phyloP scores from a whole-genome alignment of 148 eudicot genomes.

The Heliosperma pusillum region DNA sequence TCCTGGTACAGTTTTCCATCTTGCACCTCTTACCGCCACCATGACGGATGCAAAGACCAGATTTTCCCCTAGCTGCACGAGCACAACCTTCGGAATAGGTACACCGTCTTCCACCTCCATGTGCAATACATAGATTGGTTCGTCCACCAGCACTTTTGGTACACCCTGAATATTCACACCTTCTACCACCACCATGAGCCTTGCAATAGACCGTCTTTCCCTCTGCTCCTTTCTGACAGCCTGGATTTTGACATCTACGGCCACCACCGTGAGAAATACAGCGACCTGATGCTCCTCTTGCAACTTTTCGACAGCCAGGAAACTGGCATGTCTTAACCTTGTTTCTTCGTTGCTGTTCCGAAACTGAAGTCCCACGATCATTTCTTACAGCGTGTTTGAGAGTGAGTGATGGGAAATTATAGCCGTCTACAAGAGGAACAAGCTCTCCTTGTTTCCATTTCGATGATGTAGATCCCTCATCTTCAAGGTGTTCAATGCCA shows the following conservation, averaged over 20 bases:
- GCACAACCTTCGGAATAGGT: neutral
- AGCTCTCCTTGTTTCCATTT: conserved; percentile 48
- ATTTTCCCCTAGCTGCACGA: conserved; percentile 71
- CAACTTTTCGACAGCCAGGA: conserved; percentile 60
- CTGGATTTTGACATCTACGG: conserved; percentile 55
- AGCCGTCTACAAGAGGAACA: conserved; percentile 28
- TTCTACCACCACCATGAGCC: conserved; percentile 92
- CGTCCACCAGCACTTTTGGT: conserved; percentile 91
- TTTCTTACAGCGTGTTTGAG: no score
- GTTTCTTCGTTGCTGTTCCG: conserved; percentile 31
- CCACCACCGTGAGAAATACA: conserved; percentile 98
- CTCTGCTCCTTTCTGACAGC: conserved; percentile 76
- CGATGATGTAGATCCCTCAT: conserved; percentile 74
- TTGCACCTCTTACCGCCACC: neutral
- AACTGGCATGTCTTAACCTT: conserved; percentile 48
- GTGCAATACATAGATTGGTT: conserved; percentile 88
- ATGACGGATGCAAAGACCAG: conserved; percentile 40
- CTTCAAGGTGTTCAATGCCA: conserved; percentile 36
- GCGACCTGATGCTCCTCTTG: conserved; percentile 66
- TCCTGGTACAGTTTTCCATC: neutral
- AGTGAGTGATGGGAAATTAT: no score
- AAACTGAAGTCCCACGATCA: conserved; percentile 11
- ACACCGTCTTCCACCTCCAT: conserved; percentile 92
- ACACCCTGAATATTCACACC: conserved; percentile 75
- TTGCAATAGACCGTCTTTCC: conserved; percentile 80